Conservation (phyloP, 2,329 filamentous ascomycete species). For the Pyrenophora tritici-repentis region DNA sequence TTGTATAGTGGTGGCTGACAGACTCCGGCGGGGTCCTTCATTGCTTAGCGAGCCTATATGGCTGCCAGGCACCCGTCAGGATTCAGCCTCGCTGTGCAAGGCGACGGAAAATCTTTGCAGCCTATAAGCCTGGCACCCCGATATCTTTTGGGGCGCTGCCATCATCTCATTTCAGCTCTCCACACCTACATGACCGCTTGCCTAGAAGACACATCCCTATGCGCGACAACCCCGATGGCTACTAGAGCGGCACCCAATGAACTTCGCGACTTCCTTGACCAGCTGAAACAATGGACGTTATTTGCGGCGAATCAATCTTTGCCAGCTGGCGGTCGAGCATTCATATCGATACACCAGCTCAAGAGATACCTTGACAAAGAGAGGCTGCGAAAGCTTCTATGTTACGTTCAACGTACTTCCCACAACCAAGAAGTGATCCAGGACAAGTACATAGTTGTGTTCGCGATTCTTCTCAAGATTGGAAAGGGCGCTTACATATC, state of each 20-base stretch:
- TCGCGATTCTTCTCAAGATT: slow-evolving; percentile 22
- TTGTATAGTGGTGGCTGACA: neutral
- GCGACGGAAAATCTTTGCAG: too few species aligned
- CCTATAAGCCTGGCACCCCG: too few species aligned
- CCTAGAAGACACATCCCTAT: neutral
- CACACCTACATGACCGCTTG: neutral
- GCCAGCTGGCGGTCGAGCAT: neutral
- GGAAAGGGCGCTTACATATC: slow-evolving; percentile 9
- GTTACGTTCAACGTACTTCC: neutral
- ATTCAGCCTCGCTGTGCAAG: neutral
- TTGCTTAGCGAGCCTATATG: neutral
- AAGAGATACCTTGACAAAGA: neutral
- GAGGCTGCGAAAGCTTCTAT: neutral
- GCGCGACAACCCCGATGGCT: neutral
- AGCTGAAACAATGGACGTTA: neutral
- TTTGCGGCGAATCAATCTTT: rapidly evolving
- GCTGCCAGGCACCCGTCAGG: neutral
- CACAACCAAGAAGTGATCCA: neutral
- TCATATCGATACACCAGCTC: slow-evolving; percentile 3
- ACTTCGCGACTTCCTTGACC: neutral
- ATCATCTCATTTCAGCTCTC: too few species aligned
- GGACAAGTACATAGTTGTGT: slow-evolving; percentile 12
- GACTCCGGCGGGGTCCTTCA: neutral
- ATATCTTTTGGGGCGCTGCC: too few species aligned
- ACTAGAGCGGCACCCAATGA: neutral